Base-by-base conservation (phyloP, 768 basidiomycete genomes). In the Wakefieldia striispora region DNA sequence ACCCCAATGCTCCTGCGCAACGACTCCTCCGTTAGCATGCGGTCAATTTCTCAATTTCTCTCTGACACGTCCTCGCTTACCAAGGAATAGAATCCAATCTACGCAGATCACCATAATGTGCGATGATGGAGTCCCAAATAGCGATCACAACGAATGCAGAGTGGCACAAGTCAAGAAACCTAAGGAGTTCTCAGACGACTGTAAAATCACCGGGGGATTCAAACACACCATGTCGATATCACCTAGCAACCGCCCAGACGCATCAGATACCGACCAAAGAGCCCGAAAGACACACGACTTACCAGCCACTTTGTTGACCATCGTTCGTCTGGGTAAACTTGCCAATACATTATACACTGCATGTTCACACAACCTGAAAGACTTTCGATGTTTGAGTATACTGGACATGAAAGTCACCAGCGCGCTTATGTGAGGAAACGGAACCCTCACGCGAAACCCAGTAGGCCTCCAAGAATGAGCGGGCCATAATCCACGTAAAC, bases 291-390 rank as follows among this genome's bases (percentile, higher is more conserved):
- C 17, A 17, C 9, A 2, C 16, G 21, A 50, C 62, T 46, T 17
- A 66, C 63, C 42, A 64, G 27, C 1, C 24, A 40, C 40, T 54
- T 58, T 36, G 44, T 60, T n/a, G 20, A 43, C 63, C 55, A 55
- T 21, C 35, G 34, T 13, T 64, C 62, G 4, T 11, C 13, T 3
- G 61, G 21, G 35, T 57, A 55, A 20, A 33, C 6, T 23, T 62
- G 57, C 54, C 40, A 65, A 37, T 63, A 65, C 38, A 63, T 35
- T 16, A 63, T 27, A 34, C 57, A 63, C 51, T 64, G 62, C 55
- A 65, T 53, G 23, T 44, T 57, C 33, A 63, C 48, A 24, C 64
- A 65, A 49, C 62, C 62, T 3, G 62, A 64, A 31, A 64, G 54
- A 34, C 64, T 63, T 43, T n/a, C n/a, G 29, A 34, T 20, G 29